Percentiles rank a stretch among this genome's conserved stretches.
Evolutionary conservation across 1,284 basidiomycete genomes (phyloP).

Genomic region (Sphaerobolus stellatus): DNA sequence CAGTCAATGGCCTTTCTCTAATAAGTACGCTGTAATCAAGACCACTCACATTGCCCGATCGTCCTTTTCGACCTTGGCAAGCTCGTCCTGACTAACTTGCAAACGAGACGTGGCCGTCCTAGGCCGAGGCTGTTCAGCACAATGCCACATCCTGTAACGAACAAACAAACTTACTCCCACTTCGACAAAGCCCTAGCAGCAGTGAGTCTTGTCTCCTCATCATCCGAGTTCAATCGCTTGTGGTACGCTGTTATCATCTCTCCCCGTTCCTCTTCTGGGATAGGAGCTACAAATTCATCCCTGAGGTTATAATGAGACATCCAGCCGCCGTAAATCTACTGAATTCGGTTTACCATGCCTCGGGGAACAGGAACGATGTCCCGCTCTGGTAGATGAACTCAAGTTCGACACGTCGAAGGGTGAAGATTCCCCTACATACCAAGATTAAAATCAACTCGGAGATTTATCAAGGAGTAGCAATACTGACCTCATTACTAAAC

Average conservation of each 20-base stretch:
- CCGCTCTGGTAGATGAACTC: slow-evolving; percentile 92
- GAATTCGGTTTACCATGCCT: slow-evolving; percentile 67
- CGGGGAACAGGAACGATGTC: slow-evolving; percentile 80
- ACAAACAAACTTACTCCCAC: slow-evolving; percentile 69
- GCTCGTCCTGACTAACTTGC: slow-evolving; percentile 63
- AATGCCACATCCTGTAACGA: not conserved
- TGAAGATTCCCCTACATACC: slow-evolving; percentile 81
- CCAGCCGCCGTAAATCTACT: not conserved
- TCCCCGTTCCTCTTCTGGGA: slow-evolving; percentile 74
- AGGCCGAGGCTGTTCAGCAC: not conserved
- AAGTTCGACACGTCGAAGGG: slow-evolving; percentile 81
- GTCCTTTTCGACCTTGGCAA: slow-evolving; percentile 72
- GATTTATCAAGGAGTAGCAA: not conserved
- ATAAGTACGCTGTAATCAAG: not conserved
- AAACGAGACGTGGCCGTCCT: slow-evolving; percentile 83
- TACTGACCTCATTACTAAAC: slow-evolving; percentile 74
- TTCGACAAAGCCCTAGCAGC: slow-evolving; percentile 88
- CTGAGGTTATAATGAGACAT: slow-evolving; percentile 36
- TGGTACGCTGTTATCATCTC: slow-evolving; percentile 88
- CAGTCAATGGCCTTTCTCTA: slow-evolving; percentile 12
- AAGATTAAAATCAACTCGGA: not conserved
- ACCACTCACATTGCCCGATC: slow-evolving; percentile 69
- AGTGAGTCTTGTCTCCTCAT: slow-evolving; percentile 61
- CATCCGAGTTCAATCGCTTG: slow-evolving; percentile 73
- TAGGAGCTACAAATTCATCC: slow-evolving; percentile 79